Percentiles rank a stretch among this genome's conserved stretches.
Conservation (phyloP, 305 asterid species). For the Rubia balearica region DNA sequence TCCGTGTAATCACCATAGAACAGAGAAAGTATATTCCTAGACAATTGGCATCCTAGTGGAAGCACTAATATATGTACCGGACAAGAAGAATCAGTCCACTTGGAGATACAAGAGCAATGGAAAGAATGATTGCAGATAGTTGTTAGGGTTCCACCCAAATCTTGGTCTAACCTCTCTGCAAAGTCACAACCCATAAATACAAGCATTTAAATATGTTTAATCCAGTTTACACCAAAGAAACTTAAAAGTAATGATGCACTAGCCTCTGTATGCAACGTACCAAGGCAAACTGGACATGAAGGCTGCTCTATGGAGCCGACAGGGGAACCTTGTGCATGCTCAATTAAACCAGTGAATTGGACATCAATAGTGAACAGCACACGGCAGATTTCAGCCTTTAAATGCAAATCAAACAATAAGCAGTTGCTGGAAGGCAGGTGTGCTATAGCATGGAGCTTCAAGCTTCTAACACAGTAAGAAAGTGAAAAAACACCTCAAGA, state of each 20-base stretch:
- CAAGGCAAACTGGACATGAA: constrained; percentile 71
- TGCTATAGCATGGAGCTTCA: not conserved
- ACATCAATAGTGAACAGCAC: constrained; percentile 68
- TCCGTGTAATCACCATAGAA: not conserved
- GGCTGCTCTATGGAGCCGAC: constrained; percentile 75
- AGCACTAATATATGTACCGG: constrained; percentile 46
- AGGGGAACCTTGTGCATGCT: constrained; percentile 59
- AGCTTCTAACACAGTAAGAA: constrained; percentile 4
- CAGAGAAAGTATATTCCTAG: constrained; percentile 6
- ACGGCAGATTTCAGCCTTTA: constrained; percentile 66
- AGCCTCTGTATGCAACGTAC: not conserved
- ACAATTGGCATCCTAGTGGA: constrained; percentile 2
- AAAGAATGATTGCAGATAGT: constrained; percentile 97
- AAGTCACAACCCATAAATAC: constrained; percentile 9
- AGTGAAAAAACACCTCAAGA: constrained; percentile 51
- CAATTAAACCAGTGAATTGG: constrained; percentile 85
- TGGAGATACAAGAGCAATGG: constrained; percentile 97
- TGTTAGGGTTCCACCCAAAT: constrained; percentile 76
- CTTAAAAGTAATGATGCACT: not conserved
- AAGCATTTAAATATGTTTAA: not conserved
- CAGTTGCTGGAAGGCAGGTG: constrained; percentile 7
- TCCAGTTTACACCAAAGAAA: not conserved
- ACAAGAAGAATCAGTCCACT: constrained; percentile 98
- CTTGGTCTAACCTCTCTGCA: constrained; percentile 90
- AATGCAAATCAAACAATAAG: constrained; percentile 22